Conservation (phyloP, 1,284 basidiomycete species). For the Cystobasidium sp. region DNA sequence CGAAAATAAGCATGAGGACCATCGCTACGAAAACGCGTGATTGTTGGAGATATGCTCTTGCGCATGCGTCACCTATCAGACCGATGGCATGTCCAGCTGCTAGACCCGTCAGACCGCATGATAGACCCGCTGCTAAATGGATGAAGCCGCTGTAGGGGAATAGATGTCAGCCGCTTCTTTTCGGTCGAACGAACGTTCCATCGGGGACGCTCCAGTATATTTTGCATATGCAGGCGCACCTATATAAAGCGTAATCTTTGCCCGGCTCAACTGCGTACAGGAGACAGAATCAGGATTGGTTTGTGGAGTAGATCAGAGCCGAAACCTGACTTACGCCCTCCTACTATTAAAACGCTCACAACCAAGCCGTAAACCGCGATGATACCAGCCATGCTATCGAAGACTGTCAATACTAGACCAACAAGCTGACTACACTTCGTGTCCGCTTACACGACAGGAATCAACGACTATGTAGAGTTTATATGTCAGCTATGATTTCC, state of each 20-base stretch:
- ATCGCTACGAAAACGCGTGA: slow-evolving; percentile 88
- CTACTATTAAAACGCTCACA: slow-evolving; percentile 80
- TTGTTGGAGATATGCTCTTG: slow-evolving; percentile 86
- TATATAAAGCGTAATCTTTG: slow-evolving; percentile 70
- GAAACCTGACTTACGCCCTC: slow-evolving; percentile 62
- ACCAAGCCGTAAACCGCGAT: slow-evolving; percentile 91
- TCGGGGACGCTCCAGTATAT: no score
- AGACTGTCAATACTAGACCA: neutral
- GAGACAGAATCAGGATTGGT: no score
- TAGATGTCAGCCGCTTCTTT: no score
- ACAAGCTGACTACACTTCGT: neutral
- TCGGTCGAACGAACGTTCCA: no score
- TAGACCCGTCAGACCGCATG: slow-evolving; percentile 88
- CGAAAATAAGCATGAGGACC: slow-evolving; percentile 70
- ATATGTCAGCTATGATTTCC: neutral
- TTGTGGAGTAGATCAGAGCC: no score
- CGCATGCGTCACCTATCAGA: slow-evolving; percentile 89
- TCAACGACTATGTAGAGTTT: slow-evolving; percentile 71
- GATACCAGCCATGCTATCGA: slow-evolving; percentile 90
- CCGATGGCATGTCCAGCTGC: slow-evolving; percentile 99
- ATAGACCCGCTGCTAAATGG: slow-evolving; percentile 90
- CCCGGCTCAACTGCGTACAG: slow-evolving; percentile 65
- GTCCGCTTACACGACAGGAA: slow-evolving; percentile 73
- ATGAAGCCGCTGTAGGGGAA: slow-evolving; percentile 69
- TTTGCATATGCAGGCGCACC: slow-evolving; percentile 52